phyloP scores from a whole-genome alignment of 1,284 basidiomycete species.

The Ganoderma multipileum region DNA sequence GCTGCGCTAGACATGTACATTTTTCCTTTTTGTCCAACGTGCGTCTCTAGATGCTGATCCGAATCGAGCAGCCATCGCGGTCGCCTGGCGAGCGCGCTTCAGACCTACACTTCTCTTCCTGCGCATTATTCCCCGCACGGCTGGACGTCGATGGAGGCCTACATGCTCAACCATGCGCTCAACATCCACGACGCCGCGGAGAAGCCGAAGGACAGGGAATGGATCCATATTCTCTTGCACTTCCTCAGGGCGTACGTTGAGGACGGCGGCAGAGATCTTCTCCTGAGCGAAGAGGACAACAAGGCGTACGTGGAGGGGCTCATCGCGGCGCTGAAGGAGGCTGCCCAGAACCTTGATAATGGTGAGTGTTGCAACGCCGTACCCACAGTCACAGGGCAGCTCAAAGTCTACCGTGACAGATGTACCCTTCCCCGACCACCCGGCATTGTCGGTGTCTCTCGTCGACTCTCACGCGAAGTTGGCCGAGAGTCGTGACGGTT shows the following conservation, averaged over 20 bases:
- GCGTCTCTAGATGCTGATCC: background rate
- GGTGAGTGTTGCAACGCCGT: background rate
- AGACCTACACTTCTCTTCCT: constrained; percentile 78
- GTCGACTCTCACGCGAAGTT: constrained; percentile 49
- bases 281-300: constrained; percentile 59
- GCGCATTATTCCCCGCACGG: constrained; percentile 82
- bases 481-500: constrained; percentile 69
- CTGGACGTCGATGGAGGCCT: constrained; percentile 81
- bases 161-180: constrained; percentile 75
- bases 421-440: constrained; percentile 69
- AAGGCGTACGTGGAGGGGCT: constrained; percentile 59
- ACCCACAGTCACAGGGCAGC: constrained; percentile 1
- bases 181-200: constrained; percentile 63
- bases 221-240: constrained; percentile 74
- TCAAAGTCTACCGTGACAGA: constrained; percentile 48
- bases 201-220: constrained; percentile 70
- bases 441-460: constrained; percentile 62
- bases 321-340: constrained; percentile 55
- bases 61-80: constrained; percentile 63
- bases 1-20: constrained; percentile 88
- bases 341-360: constrained; percentile 55
- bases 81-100: constrained; percentile 64
- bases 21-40: too few species aligned
- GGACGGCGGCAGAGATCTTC: constrained; percentile 56
- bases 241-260: constrained; percentile 74